Evolutionary conservation across 2,329 filamentous ascomycete species (phyloP).

Genomic region (Alternaria dauci): DNA sequence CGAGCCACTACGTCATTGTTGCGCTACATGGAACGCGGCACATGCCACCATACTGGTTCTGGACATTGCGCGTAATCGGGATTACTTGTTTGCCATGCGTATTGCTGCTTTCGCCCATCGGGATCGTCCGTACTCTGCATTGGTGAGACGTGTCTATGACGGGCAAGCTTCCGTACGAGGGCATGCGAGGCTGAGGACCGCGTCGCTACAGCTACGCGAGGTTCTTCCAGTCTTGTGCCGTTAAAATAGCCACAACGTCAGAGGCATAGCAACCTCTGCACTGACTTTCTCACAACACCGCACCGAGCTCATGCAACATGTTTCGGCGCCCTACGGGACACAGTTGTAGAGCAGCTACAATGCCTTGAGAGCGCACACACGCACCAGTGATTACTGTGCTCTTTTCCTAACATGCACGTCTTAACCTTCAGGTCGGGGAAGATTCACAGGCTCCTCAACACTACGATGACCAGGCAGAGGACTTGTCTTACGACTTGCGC

Average conservation of each 20-base stretch:
- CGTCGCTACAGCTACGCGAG: no score
- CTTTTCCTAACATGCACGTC: not conserved
- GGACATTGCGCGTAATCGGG: conserved; percentile 2
- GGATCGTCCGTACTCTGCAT: not conserved
- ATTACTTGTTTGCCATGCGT: conserved; percentile 9
- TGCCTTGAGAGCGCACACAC: not conserved
- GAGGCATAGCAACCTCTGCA: not conserved
- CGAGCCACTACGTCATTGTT: conserved; percentile 15
- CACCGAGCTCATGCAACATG: not conserved
- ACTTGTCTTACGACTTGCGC: not conserved
- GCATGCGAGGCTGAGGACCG: not conserved
- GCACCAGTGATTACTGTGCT: not conserved
- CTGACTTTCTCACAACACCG: not conserved
- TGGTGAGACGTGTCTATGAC: not conserved
- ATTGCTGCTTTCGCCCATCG: not conserved
- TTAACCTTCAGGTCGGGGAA: not conserved
- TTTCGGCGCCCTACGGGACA: conserved; percentile 3
- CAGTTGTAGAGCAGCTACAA: not conserved
- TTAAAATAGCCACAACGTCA: not conserved
- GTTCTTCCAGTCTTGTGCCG: no score
- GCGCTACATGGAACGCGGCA: conserved; percentile 12
- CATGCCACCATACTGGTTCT: not conserved
- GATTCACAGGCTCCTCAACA: not conserved
- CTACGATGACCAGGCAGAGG: not conserved
- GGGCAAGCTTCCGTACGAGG: not conserved